These are phyloP conservation scores for Fusarium avenaceum DNA, from an alignment of 2,329 filamentous ascomycete species.

Conservation along the genomic window DNA sequence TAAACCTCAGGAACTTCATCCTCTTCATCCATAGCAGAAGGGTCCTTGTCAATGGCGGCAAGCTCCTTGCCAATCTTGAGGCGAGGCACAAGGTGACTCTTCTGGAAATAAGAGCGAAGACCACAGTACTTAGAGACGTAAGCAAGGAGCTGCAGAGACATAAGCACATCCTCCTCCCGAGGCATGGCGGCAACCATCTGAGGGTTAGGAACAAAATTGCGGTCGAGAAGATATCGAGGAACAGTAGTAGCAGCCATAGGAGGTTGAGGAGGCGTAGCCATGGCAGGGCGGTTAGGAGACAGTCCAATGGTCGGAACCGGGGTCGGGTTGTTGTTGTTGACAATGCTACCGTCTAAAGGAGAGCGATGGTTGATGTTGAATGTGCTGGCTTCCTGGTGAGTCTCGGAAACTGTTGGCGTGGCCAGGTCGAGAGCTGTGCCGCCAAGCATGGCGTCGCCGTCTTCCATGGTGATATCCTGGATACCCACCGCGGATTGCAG, in stretches of 20 bases:
- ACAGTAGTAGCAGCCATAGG: slow-evolving; percentile 78
- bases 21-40: slow-evolving; percentile 56
- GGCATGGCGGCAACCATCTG: slow-evolving; percentile 92
- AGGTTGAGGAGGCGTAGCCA: slow-evolving; percentile 81
- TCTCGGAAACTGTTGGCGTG: slow-evolving; percentile 83
- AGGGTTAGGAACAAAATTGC: slow-evolving; percentile 75
- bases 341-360: slow-evolving; percentile 86
- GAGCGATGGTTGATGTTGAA: slow-evolving; percentile 95
- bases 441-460: slow-evolving; percentile 83
- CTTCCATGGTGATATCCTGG: slow-evolving; percentile 83
- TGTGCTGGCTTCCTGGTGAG: slow-evolving; percentile 83
- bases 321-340: slow-evolving; percentile 77
- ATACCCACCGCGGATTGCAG: slow-evolving; percentile 87
- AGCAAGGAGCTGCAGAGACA: slow-evolving; percentile 95
- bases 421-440: slow-evolving; percentile 80
- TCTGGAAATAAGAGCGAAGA: slow-evolving; percentile 93
- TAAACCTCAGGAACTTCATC: slow-evolving; percentile 58
- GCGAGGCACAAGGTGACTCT: slow-evolving; percentile 91
- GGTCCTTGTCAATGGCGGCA: slow-evolving; percentile 73
- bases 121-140: slow-evolving; percentile 99
- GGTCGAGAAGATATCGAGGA: slow-evolving; percentile 83
- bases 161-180: slow-evolving; percentile 95
- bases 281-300: slow-evolving; percentile 78
- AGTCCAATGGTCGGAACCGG: slow-evolving; percentile 77
- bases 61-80: slow-evolving; percentile 92